Base-by-base conservation (phyloP, 768 basidiomycete species). In the Lentinula boryana region DNA sequence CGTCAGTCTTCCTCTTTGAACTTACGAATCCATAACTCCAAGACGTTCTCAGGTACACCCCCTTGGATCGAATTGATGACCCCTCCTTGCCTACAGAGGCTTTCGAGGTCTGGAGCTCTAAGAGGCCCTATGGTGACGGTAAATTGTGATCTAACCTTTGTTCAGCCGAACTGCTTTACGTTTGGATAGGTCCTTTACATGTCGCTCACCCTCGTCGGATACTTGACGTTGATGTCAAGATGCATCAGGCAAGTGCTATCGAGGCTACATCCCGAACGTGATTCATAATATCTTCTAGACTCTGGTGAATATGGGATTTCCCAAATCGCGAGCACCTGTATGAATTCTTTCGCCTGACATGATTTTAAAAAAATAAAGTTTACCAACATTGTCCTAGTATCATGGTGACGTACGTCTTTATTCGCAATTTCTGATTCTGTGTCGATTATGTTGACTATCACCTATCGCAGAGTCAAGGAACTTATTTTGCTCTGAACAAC, bases 1-100 rank as follows among this genome's bases (percentile, higher is more conserved):
- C 65, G 79, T 80, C 32, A 27, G 71, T 64, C 16, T 38, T 32
- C 52, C 41, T 13, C 48, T 38, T 51, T 32, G 33, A 33, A 75
- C 72, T 2, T 73, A 16, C 3, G 10, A n/a, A 21, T 71, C 53
- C 66, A 70, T 60, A 65, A 27, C 69, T 72, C 7, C 56, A 65
- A 5, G 57, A 69, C 16, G 69, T 58, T 72, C 70, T 5, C 67
- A 55, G 53, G 16, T 55, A 55, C 18, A 41, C 21, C n/a, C 53
- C 53, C 40, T 9, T 38, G 23, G 53, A 40, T 10, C 38, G 6
- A n/a, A 55, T 6, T 12, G 23, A 41, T 27, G 27, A 27, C 2
- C 1, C 10, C 36, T 9, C 36, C 18, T 33, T 40, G 16, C 18
- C 36, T 23, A 5, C 9, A 0, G 36, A 55, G 23, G 53, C 53